Evolutionary conservation across 176 grass and related monocot genomes (phyloP).

Genomic region (Juncus effusus): DNA sequence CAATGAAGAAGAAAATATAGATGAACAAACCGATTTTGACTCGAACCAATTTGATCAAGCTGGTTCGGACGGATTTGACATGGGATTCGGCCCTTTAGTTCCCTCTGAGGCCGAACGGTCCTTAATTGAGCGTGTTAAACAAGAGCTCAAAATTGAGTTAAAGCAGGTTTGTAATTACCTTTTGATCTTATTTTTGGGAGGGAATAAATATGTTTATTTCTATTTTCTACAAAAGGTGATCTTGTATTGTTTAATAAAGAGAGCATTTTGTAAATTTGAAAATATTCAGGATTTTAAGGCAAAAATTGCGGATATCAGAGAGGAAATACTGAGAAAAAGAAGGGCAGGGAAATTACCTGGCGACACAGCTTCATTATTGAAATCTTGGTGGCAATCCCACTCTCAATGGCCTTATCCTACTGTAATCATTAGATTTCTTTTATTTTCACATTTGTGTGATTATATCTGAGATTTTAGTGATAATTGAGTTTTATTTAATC

Average conservation of each 20-base stretch:
- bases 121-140: constrained; percentile 84
- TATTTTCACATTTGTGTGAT: not conserved
- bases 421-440: constrained; percentile 27
- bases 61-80: constrained; percentile 53
- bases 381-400: constrained; percentile 97
- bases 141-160: constrained; percentile 88
- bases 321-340: constrained; percentile 91
- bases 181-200: not conserved
- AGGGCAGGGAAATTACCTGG: constrained; percentile 96
- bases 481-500: constrained; percentile 8
- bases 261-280: too few species aligned
- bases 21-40: constrained; percentile 68
- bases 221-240: not conserved
- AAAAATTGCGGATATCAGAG: constrained; percentile 90
- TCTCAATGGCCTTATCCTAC: constrained; percentile 98
- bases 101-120: constrained; percentile 93
- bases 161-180: constrained; percentile 50
- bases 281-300: constrained; percentile 77
- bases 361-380: constrained; percentile 77
- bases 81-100: constrained; percentile 86
- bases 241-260: too few species aligned
- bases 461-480: not conserved
- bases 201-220: not conserved
- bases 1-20: constrained; percentile 84
- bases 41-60: constrained; percentile 51